These are phyloP conservation scores for Diplodia corticola DNA, from an alignment of 2,329 filamentous ascomycete genomes.

Conservation along the genomic window DNA sequence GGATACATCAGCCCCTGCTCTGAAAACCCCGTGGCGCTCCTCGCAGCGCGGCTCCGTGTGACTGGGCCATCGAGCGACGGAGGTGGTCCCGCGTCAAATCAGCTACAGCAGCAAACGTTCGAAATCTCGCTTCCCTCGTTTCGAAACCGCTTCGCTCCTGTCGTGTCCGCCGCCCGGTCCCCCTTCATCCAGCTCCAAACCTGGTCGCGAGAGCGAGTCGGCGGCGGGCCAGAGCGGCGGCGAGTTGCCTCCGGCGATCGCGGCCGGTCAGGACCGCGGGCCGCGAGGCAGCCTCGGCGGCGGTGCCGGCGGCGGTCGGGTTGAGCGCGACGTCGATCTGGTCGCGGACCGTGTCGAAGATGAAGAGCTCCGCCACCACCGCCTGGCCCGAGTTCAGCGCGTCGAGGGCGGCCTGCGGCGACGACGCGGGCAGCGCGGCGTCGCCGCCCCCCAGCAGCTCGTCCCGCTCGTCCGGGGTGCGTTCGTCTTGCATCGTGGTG, in stretches of 20 bases:
- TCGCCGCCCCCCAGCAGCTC: constrained; percentile 5
- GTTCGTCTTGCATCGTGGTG: not conserved
- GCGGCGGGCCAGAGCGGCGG: constrained; percentile 9
- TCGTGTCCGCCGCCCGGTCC: not conserved
- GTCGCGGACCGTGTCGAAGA: constrained; percentile 44
- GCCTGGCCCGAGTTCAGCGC: constrained; percentile 50
- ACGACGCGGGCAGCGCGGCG: constrained; percentile 25
- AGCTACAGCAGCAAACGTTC: not conserved
- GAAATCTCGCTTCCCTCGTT: constrained; percentile 4
- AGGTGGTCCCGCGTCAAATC: too few relatives aligned
- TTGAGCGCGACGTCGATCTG: constrained; percentile 32
- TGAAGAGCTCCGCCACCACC: constrained; percentile 46
- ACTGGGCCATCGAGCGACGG: not conserved
- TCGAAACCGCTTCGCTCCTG: not conserved
- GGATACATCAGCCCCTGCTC: constrained; percentile 6
- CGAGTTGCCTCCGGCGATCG: constrained; percentile 9
- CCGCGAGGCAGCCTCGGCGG: not conserved
- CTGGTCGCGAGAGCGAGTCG: constrained; percentile 10
- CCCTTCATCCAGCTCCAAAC: constrained; percentile 17
- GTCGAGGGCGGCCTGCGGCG: constrained; percentile 41
- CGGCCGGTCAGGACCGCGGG: not conserved
- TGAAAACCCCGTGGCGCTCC: constrained; percentile 4
- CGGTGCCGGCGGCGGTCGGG: not conserved
- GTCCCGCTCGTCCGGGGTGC: not conserved
- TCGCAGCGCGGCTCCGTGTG: not conserved